Conservation (phyloP, 441 rosid genomes). For the Brassica hybrid region DNA sequence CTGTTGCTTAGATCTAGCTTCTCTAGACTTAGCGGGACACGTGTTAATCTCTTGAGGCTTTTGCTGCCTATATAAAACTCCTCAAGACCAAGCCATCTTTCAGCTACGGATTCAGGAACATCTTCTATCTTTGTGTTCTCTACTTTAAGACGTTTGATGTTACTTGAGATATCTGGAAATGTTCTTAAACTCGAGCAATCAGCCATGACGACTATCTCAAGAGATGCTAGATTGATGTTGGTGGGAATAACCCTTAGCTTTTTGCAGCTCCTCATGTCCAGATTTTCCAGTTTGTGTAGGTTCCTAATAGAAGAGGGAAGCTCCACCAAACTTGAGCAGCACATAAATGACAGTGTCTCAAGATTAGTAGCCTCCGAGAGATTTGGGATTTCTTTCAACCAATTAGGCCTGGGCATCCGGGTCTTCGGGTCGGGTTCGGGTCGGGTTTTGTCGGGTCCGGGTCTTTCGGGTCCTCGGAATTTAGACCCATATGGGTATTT, state of each 20-base stretch:
- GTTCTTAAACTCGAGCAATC: not conserved
- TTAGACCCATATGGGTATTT: too few species aligned
- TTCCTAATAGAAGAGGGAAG: not conserved
- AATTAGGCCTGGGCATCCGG: too few species aligned
- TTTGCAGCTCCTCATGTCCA: not conserved
- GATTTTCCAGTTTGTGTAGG: not conserved
- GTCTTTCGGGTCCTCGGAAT: too few species aligned
- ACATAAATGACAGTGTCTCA: not conserved
- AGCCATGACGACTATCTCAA: not conserved
- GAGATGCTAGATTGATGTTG: not conserved
- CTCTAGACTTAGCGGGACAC: too few species aligned
- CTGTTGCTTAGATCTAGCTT: not conserved
- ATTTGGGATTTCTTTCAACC: constrained; percentile 14
- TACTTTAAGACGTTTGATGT: not conserved
- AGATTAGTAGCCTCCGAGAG: constrained; percentile 1
- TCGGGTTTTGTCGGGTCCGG: too few species aligned
- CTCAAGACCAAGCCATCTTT: not conserved
- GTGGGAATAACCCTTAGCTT: not conserved
- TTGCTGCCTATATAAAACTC: not conserved
- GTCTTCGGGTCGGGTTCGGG: too few species aligned
- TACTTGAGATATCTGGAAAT: not conserved
- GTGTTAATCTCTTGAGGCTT: constrained; percentile 1
- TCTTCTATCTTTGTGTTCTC: not conserved
- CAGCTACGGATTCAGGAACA: not conserved
- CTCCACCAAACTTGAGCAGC: not conserved